A percentile compares a stretch with the other conserved stretches of the same genome.
Conservation (phyloP, 2,329 filamentous ascomycete genomes). For the Polytolypa hystricis region DNA sequence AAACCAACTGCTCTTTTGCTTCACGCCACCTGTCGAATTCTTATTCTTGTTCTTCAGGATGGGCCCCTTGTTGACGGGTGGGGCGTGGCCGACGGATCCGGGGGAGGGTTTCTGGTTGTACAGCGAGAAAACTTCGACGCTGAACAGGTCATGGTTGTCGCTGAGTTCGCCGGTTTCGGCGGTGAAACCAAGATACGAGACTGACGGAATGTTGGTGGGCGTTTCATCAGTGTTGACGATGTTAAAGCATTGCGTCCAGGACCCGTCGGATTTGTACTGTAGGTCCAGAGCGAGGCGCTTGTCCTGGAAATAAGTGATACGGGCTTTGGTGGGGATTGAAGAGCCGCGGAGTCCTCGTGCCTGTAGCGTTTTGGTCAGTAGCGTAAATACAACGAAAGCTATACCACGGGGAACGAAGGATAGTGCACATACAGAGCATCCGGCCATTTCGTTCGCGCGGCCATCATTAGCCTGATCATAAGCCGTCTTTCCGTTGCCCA, state of each 20-base stretch:
- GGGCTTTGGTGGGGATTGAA: conserved; percentile 68
- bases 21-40: conserved; percentile 15
- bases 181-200: conserved; percentile 53
- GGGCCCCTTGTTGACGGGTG: conserved; percentile 17
- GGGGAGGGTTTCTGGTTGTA: conserved; percentile 48
- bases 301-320: conserved; percentile 93
- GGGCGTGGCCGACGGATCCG: conserved; percentile 16
- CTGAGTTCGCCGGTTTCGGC: conserved; percentile 86
- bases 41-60: conserved; percentile 16
- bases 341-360: conserved; percentile 79
- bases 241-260: conserved; percentile 87
- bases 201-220: conserved; percentile 65
- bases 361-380: conserved; percentile 20
- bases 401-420: conserved; percentile 1
- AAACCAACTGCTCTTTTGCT: conserved; percentile 44
- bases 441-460: conserved; percentile 83
- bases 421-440: conserved; percentile 58
- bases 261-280: conserved; percentile 81
- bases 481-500: conserved; percentile 74
- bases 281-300: conserved; percentile 82
- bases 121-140: conserved; percentile 73
- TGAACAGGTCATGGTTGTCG: conserved; percentile 96
- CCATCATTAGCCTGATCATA: conserved; percentile 95
- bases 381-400: not conserved
- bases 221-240: conserved; percentile 47